Percentiles rank a stretch among this genome's conserved stretches.
Conservation (phyloP, 2,329 filamentous ascomycete species). For the Penicillium sp. region DNA sequence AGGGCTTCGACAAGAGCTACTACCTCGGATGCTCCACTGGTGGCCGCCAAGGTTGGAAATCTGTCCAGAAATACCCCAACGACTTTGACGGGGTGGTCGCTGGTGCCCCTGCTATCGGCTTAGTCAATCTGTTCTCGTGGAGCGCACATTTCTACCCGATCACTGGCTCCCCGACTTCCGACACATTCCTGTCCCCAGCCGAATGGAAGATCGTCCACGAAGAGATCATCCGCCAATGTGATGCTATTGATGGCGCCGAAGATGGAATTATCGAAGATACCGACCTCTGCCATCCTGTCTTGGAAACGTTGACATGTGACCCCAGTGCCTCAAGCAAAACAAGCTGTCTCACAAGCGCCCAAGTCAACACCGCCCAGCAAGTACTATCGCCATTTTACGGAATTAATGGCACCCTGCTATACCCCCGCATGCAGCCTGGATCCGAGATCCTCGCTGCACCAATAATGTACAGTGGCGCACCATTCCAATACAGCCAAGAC, state of each 20-base stretch:
- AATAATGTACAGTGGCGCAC: slow-evolving; percentile 31
- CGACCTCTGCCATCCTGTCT: slow-evolving; percentile 26
- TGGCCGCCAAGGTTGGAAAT: slow-evolving; percentile 43
- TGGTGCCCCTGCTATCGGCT: slow-evolving; percentile 38
- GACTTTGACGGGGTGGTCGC: slow-evolving; percentile 45
- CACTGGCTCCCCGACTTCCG: slow-evolving; percentile 31
- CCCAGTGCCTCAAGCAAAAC: slow-evolving; percentile 11
- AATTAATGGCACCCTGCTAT: slow-evolving; percentile 24
- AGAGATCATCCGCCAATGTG: slow-evolving; percentile 32
- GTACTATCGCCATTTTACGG: slow-evolving; percentile 30
- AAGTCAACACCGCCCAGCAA: slow-evolving; percentile 25
- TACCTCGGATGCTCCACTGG: slow-evolving; percentile 44
- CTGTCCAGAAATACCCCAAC: slow-evolving; percentile 38
- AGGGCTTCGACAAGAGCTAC: slow-evolving; percentile 39
- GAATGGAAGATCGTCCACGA: slow-evolving; percentile 29
- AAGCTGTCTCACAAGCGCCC: slow-evolving; percentile 26
- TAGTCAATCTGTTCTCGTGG: slow-evolving; percentile 40
- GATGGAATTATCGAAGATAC: slow-evolving; percentile 36
- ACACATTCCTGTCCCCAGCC: slow-evolving; percentile 23
- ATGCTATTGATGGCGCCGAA: slow-evolving; percentile 25
- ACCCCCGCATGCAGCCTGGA: slow-evolving; percentile 32
- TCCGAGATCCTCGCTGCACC: slow-evolving; percentile 22
- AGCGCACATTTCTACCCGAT: slow-evolving; percentile 37
- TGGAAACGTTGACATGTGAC: slow-evolving; percentile 28
- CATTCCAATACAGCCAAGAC: slow-evolving; percentile 33